Percentiles rank a stretch among this genome's conserved stretches.
phyloP scores from a whole-genome alignment of 2,329 filamentous ascomycete species.

The Colletotrichum simmondsii region DNA sequence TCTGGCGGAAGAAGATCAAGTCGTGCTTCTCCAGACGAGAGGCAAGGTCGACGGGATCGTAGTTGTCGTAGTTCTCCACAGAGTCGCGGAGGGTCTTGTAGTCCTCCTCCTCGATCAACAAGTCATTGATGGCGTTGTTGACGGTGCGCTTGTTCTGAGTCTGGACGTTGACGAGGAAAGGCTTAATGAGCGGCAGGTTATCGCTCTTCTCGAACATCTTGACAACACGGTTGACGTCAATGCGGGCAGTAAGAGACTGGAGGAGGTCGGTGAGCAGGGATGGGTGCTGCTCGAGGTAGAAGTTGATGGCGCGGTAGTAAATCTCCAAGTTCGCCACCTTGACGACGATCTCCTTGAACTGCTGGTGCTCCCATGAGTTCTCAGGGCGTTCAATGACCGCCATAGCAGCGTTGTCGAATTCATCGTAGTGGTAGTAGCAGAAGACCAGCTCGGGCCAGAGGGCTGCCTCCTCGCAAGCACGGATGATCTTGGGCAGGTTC shows the following conservation, averaged over 20 bases:
- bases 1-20: slow-evolving; percentile 98
- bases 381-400: slow-evolving; percentile 98
- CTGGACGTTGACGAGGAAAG: slow-evolving; percentile 97
- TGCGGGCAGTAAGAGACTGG: slow-evolving; percentile 88
- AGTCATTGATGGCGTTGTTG: slow-evolving; percentile 97
- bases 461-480: slow-evolving; percentile 91
- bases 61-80: slow-evolving; percentile 99
- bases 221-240: slow-evolving; percentile 99
- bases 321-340: slow-evolving; percentile 99
- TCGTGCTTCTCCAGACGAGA: slow-evolving; percentile 96
- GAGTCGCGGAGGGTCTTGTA: slow-evolving; percentile 99
- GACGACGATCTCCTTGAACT: slow-evolving; percentile 98
- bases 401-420: slow-evolving; percentile 96
- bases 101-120: slow-evolving; percentile 98
- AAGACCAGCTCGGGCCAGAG: slow-evolving; percentile 98
- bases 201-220: slow-evolving; percentile 99
- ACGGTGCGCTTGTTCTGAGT: slow-evolving; percentile 97
- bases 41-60: slow-evolving; percentile 93
- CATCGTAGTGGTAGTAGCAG: slow-evolving; percentile 97
- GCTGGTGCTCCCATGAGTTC: slow-evolving; percentile 99
- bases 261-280: slow-evolving; percentile 95
- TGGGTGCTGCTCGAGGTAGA: slow-evolving; percentile 97
- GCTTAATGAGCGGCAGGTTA: slow-evolving; percentile 98
- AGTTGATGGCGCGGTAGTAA: slow-evolving; percentile 96
- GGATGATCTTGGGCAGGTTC: slow-evolving; percentile 97